Conservation (phyloP, 805 yeast genomes). For the Candida mattraensis region DNA sequence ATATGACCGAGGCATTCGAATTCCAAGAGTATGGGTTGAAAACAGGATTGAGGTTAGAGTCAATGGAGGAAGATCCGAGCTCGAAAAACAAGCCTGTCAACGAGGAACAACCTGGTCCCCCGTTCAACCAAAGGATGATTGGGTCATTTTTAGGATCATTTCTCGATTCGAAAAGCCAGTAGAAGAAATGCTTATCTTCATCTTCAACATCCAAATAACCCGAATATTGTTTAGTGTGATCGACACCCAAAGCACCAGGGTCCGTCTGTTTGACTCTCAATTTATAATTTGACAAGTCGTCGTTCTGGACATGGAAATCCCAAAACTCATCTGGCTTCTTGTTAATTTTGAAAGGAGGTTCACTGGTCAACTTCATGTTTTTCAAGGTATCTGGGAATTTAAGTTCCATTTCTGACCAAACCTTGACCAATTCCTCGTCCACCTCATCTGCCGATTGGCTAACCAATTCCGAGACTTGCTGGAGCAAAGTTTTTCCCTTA, state of each 20-base stretch:
- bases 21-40: conserved; percentile 90
- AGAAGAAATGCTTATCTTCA: conserved; percentile 82
- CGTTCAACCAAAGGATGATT: conserved; percentile 82
- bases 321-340: conserved; percentile 35
- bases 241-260: conserved; percentile 55
- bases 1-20: conserved; percentile 83
- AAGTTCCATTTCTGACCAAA: conserved; percentile 66
- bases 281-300: conserved; percentile 44
- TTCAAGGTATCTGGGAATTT: conserved; percentile 57
- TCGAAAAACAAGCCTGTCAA: conserved; percentile 88
- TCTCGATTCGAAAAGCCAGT: conserved; percentile 92
- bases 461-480: conserved; percentile 50
- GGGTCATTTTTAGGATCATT: conserved; percentile 87
- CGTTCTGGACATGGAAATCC: conserved; percentile 34
- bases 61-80: conserved; percentile 83
- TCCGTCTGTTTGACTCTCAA: conserved; percentile 49
- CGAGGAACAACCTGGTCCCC: conserved; percentile 96
- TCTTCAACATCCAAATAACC: conserved; percentile 72
- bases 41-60: conserved; percentile 62
- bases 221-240: conserved; percentile 66
- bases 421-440: conserved; percentile 46
- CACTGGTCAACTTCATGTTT: conserved; percentile 48
- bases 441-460: conserved; percentile 50
- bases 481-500: conserved; percentile 27
- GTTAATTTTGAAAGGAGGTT: conserved; percentile 44